Evolutionary conservation across 1,284 basidiomycete genomes (phyloP).

Genomic region (Moniliophthora roreri): DNA sequence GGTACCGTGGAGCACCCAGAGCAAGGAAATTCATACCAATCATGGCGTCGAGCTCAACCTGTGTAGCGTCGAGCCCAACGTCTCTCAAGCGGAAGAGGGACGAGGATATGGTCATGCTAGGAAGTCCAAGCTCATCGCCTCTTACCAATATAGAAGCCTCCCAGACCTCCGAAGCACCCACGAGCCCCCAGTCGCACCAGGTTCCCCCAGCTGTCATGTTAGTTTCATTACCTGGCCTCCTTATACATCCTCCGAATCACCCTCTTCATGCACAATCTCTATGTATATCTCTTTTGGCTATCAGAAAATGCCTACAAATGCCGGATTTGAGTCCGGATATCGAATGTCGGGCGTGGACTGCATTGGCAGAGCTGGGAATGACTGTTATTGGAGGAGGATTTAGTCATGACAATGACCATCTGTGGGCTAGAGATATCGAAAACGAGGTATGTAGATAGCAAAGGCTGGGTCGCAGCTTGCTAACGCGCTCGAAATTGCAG

Average conservation of each 20-base stretch:
- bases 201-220: conserved; percentile 53
- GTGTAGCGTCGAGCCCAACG: neutral
- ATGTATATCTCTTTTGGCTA: conserved; percentile 51
- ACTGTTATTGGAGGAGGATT: conserved; percentile 48
- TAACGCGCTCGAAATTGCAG: conserved; percentile 23
- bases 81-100: conserved; percentile 4
- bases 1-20: neutral
- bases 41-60: neutral
- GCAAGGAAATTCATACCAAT: neutral
- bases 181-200: conserved; percentile 27
- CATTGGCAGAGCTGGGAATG: conserved; percentile 65
- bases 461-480: neutral
- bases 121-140: neutral
- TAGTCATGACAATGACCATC: conserved; percentile 33
- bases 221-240: conserved; percentile 55
- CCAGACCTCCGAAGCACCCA: conserved; percentile 5
- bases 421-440: conserved; percentile 49
- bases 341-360: conserved; percentile 69
- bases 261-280: conserved; percentile 51
- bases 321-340: conserved; percentile 53
- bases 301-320: conserved; percentile 51
- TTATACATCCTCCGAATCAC: conserved; percentile 64
- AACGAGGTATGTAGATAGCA: conserved; percentile 39
- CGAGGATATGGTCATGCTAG: conserved; percentile 1
- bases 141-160: neutral